Base-by-base conservation (phyloP, 1,139 yeast genomes). In the Suhomyces kunorum region DNA sequence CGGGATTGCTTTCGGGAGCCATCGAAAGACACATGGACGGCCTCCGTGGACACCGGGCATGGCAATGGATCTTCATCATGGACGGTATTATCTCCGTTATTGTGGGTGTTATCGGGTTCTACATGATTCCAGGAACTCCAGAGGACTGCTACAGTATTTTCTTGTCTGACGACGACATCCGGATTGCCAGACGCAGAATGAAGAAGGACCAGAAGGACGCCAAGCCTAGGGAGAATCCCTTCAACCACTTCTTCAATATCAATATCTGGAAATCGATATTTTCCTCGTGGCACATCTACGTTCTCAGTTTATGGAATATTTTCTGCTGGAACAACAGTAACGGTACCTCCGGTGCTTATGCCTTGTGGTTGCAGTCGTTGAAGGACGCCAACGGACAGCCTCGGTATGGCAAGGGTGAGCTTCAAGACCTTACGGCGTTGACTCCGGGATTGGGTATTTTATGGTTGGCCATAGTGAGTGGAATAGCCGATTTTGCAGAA, bases 31-130 rank as follows among this genome's bases (percentile, higher is more conserved):
- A 59, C 18, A 58, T 83, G 51, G 64, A 70, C 40, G 80, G 78
- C 22, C 59, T 57, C 5, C 58, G 59, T 41, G 83, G 86, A 1
- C 62, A 78, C 24, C 71, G 63, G 24, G 80, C 86, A 9, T 83
- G 89, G 89, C 74, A 81, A 62, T 83, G 89, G 88, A 78, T 81
- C 61, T 83, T 80, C 54, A 74, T 84, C 44, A 72, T 83, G 47
- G 88, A 83, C 58, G 85, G 83, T 7, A 59, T 79, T 34, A 68
- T 82, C 28, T 78, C 88, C 2, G 53, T 82, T 23, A 76, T 67
- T 3, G 78, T 84, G 39, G 88, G 85, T 11, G 19, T 83, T 16
- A 59, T 80, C 45, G 90, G 89, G 0, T 71, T 80, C 50, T 75
- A 77, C 52, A 51, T 74, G 49, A 66, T 83, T 47, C 92, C 92